A percentile compares a stretch with the other conserved stretches of the same genome.
phyloP scores from a whole-genome alignment of 345 rosid genomes.

The Camelina neglecta region DNA sequence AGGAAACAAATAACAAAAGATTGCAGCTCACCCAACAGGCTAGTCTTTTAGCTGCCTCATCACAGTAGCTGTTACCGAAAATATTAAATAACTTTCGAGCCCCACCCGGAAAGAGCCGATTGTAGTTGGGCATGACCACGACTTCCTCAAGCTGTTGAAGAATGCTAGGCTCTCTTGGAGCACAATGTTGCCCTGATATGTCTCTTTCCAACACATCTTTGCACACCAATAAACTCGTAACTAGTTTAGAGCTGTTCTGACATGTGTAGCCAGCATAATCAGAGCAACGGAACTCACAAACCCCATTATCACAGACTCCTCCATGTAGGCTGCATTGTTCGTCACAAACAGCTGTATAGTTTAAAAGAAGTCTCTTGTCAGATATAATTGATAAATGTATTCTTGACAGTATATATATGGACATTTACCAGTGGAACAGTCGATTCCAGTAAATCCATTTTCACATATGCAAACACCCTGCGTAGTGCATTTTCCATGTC shows the following conservation, averaged over 20 bases:
- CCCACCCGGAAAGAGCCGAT: constrained; percentile 82
- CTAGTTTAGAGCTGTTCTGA: constrained; percentile 90
- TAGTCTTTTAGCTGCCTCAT: constrained; percentile 84
- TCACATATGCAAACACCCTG: constrained; percentile 78
- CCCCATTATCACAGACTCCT: constrained; percentile 99
- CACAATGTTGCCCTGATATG: constrained; percentile 82
- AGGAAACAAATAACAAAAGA: not conserved
- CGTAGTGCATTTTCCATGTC: constrained; percentile 79
- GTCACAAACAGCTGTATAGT: constrained; percentile 81
- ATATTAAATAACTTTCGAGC: constrained; percentile 84
- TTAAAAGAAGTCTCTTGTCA: constrained; percentile 5
- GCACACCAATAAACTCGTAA: constrained; percentile 84
- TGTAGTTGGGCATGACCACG: constrained; percentile 95
- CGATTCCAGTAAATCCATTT: constrained; percentile 83
- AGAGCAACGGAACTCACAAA: constrained; percentile 98
- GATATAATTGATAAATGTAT: not conserved
- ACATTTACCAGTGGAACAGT: constrained; percentile 90
- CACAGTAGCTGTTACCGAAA: constrained; percentile 79
- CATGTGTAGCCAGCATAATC: constrained; percentile 98
- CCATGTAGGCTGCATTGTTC: constrained; percentile 99
- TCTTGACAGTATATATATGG: not conserved
- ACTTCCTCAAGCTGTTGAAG: constrained; percentile 98
- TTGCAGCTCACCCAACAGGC: constrained; percentile 87
- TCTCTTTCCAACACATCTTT: constrained; percentile 82
- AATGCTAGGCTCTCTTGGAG: constrained; percentile 90